A percentile compares a stretch with the other conserved stretches of the same genome.
Evolutionary conservation across 1,139 yeast genomes (phyloP).

Genomic region (Taphrina pruni): DNA sequence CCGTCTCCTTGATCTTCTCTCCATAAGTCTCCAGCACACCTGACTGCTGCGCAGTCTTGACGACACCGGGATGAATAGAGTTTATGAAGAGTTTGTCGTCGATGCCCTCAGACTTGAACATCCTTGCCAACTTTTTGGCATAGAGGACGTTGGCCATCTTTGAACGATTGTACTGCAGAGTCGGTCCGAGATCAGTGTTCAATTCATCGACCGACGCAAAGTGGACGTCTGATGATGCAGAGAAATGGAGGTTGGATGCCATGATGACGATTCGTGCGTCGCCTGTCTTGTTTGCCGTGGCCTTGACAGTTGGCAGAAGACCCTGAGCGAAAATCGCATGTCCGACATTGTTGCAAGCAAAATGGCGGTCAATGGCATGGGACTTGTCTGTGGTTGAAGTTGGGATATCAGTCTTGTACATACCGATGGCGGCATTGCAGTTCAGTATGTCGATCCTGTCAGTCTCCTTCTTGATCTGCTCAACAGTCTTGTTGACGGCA

Average conservation of each 20-base stretch:
- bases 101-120: conserved; percentile 27
- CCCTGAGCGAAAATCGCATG: conserved; percentile 32
- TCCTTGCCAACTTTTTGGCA: conserved; percentile 28
- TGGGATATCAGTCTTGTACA: conserved; percentile 38
- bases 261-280: conserved; percentile 37
- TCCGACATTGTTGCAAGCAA: conserved; percentile 38
- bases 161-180: conserved; percentile 37
- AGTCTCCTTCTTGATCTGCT: conserved; percentile 24
- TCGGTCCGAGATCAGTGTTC: conserved; percentile 37
- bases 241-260: conserved; percentile 36
- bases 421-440: conserved; percentile 37
- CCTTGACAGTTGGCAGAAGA: conserved; percentile 27
- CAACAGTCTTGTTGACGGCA: conserved; percentile 11
- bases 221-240: conserved; percentile 27
- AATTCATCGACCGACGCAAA: conserved; percentile 31
- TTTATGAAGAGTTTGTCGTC: conserved; percentile 19
- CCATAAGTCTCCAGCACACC: conserved; percentile 34
- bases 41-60: conserved; percentile 41
- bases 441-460: conserved; percentile 33
- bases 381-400: neutral
- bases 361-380: conserved; percentile 37
- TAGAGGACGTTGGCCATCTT: conserved; percentile 38
- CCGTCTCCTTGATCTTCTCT: conserved; percentile 25
- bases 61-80: conserved; percentile 38
- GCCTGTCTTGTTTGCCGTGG: conserved; percentile 28